Evolutionary conservation across 306 rosid genomes (phyloP).

Genomic region (Trifolium repens): DNA sequence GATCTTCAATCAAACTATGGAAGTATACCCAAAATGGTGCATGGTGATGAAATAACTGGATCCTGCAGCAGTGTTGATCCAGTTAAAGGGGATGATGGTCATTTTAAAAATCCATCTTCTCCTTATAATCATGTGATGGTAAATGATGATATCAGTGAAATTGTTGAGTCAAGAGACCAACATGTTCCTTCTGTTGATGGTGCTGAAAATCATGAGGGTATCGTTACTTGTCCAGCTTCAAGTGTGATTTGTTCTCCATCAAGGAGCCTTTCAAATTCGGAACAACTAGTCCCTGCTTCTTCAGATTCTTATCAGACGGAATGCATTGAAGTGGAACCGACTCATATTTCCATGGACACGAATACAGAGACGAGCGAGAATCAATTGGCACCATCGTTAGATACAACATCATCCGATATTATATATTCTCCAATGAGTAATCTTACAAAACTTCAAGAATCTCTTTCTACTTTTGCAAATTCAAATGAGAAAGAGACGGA

Average conservation of each 20-base stretch:
- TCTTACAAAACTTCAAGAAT: slow-evolving; percentile 43
- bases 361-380: slow-evolving; percentile 42
- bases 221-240: slow-evolving; percentile 44
- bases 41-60: slow-evolving; percentile 48
- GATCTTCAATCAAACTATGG: too few relatives aligned
- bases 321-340: slow-evolving; percentile 50
- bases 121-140: slow-evolving; percentile 44
- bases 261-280: slow-evolving; percentile 40
- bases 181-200: slow-evolving; percentile 40
- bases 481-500: slow-evolving; percentile 45
- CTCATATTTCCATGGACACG: slow-evolving; percentile 43
- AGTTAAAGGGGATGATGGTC: slow-evolving; percentile 46
- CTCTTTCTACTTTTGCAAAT: slow-evolving; percentile 47
- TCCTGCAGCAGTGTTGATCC: slow-evolving; percentile 45
- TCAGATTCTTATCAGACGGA: slow-evolving; percentile 46
- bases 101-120: slow-evolving; percentile 46
- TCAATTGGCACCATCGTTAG: slow-evolving; percentile 42
- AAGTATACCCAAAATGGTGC: slow-evolving; percentile 5
- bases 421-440: slow-evolving; percentile 42
- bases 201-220: slow-evolving; percentile 40
- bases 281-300: slow-evolving; percentile 44
- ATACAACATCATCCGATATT: slow-evolving; percentile 38
- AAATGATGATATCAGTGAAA: slow-evolving; percentile 45
- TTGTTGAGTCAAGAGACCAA: slow-evolving; percentile 43
- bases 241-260: slow-evolving; percentile 49